Percentiles rank a stretch among this genome's conserved stretches.
These are phyloP conservation scores for Coemansia sp. DNA, from an alignment of 192 early-diverging fungal species.

Conservation along the genomic window DNA sequence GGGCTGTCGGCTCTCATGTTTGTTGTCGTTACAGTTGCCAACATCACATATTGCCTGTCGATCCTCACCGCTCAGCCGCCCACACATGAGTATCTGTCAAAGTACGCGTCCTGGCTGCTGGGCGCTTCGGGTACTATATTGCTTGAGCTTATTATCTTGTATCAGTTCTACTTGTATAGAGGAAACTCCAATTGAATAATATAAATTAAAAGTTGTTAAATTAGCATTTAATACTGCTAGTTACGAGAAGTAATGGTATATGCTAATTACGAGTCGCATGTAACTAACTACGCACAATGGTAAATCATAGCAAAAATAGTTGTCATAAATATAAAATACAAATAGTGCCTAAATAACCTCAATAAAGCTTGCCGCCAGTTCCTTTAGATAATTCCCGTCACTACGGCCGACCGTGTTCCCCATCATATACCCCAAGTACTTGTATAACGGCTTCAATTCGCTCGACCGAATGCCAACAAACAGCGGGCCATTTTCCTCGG, in stretches of 20 bases:
- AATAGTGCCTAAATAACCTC: not conserved
- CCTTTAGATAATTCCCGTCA: slow-evolving; percentile 6
- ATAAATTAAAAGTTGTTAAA: not conserved
- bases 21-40: slow-evolving; percentile 70
- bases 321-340: not conserved
- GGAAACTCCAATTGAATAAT: not conserved
- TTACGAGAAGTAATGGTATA: too few species aligned
- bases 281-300: not conserved
- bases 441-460: slow-evolving; percentile 29
- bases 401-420: not conserved
- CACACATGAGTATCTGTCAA: slow-evolving; percentile 59
- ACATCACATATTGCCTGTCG: slow-evolving; percentile 60
- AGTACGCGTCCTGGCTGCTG: slow-evolving; percentile 70
- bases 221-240: not conserved
- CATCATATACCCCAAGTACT: slow-evolving; percentile 26
- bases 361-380: slow-evolving; percentile 25
- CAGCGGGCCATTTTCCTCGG: slow-evolving; percentile 8
- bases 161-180: slow-evolving; percentile 64
- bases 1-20: slow-evolving; percentile 81
- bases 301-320: not conserved
- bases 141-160: slow-evolving; percentile 73
- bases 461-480: slow-evolving; percentile 31
- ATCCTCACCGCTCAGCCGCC: slow-evolving; percentile 66
- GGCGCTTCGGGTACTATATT: slow-evolving; percentile 69
- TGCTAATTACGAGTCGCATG: slow-evolving; percentile 1